Conservation (phyloP, 768 basidiomycete species). For the Leccinum rimulosum region DNA sequence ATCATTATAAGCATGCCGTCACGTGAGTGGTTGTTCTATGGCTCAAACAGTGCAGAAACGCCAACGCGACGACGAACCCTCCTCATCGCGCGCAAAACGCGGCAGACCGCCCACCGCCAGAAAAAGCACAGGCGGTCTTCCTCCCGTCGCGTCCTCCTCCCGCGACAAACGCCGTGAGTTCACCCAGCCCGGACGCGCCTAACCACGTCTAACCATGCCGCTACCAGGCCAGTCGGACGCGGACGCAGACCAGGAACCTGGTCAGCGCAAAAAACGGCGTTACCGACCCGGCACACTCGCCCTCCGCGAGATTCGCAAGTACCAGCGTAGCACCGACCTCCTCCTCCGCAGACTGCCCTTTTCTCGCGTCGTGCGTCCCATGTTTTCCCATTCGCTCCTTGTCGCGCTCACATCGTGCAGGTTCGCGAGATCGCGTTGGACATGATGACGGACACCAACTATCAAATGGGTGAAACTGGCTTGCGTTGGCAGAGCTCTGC, state of each 20-base stretch:
- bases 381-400: neutral
- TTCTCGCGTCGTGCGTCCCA: conserved; percentile 74
- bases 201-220: neutral
- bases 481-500: conserved; percentile 97
- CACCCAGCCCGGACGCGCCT: neutral
- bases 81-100: conserved; percentile 41
- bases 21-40: conserved; percentile 40
- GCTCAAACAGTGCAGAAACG: conserved; percentile 65
- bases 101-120: conserved; percentile 64
- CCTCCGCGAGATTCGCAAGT: conserved; percentile 88
- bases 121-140: conserved; percentile 75
- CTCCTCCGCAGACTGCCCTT: conserved; percentile 88
- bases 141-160: conserved; percentile 28
- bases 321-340: conserved; percentile 91
- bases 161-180: conserved; percentile 16
- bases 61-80: conserved; percentile 35
- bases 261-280: conserved; percentile 51
- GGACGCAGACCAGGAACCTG: conserved; percentile 20
- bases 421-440: conserved; percentile 94
- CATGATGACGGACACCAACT: conserved; percentile 76
- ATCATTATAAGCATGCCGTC: no score
- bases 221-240: conserved; percentile 21
- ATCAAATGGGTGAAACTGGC: conserved; percentile 52
- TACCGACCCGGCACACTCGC: conserved; percentile 91
- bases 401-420: conserved; percentile 40